phyloP scores from a whole-genome alignment of 805 yeast genomes.

The Starmera amethionina region DNA sequence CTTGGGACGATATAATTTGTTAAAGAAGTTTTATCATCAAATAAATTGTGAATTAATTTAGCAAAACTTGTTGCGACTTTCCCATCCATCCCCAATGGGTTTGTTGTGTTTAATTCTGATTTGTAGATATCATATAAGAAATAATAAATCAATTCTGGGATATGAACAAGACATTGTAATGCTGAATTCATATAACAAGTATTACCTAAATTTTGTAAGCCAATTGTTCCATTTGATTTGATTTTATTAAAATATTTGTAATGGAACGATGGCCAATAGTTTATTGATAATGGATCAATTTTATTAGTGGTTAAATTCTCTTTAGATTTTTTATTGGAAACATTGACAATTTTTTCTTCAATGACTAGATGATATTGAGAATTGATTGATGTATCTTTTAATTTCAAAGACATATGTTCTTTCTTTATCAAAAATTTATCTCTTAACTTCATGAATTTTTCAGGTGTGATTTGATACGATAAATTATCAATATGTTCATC shows the following conservation, averaged over 20 bases:
- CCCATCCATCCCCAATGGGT: conserved; percentile 84
- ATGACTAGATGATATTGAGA: conserved; percentile 21
- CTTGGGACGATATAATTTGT: conserved; percentile 36
- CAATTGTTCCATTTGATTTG: conserved; percentile 41
- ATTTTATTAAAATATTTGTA: conserved; percentile 19
- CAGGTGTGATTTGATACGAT: conserved; percentile 16
- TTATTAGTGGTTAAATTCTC: no score
- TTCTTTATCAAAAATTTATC: conserved; percentile 16
- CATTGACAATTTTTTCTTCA: conserved; percentile 19
- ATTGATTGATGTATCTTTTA: conserved; percentile 15
- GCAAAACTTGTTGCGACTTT: conserved; percentile 74
- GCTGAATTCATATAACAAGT: conserved; percentile 96
- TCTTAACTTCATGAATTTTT: conserved; percentile 18
- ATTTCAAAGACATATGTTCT: conserved; percentile 3
- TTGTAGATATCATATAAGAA: conserved; percentile 53
- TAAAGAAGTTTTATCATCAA: conserved; percentile 20
- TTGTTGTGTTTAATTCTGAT: conserved; percentile 58
- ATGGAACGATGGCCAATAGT: conserved; percentile 29
- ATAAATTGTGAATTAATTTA: conserved; percentile 49
- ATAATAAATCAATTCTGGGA: conserved; percentile 74
- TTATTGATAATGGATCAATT: background rate
- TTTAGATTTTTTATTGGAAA: conserved; percentile 6
- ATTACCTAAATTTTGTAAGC: conserved; percentile 73
- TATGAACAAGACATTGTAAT: conserved; percentile 76
- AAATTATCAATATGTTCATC: conserved; percentile 7